A percentile compares a stretch with the other conserved stretches of the same genome.
These are phyloP conservation scores for Chalciporus pseudorubinellus DNA, from an alignment of 768 basidiomycete species.

Conservation along the genomic window DNA sequence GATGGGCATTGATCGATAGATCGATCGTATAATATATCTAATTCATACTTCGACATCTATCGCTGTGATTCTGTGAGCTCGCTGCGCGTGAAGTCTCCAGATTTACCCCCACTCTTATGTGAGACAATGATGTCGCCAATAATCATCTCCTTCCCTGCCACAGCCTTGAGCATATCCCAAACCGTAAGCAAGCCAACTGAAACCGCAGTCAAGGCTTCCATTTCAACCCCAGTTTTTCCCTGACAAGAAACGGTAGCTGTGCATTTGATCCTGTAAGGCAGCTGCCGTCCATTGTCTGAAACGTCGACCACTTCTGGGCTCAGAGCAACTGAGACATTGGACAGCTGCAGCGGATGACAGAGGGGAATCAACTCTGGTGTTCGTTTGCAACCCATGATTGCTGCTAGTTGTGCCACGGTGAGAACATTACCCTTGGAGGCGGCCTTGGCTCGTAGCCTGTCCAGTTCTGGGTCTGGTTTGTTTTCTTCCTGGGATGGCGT, in stretches of 20 bases:
- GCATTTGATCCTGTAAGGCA: slow-evolving; percentile 55
- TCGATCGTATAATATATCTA: not conserved
- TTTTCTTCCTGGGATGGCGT: slow-evolving; percentile 4
- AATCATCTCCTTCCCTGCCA: slow-evolving; percentile 84
- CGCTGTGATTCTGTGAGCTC: not conserved
- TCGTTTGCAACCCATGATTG: slow-evolving; percentile 83
- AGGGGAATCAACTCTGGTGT: slow-evolving; percentile 83
- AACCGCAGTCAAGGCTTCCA: slow-evolving; percentile 90
- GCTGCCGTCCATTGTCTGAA: not conserved
- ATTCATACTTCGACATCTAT: not conserved
- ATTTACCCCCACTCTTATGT: slow-evolving; percentile 70
- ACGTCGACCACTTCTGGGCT: slow-evolving; percentile 38
- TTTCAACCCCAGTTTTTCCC: slow-evolving; percentile 86
- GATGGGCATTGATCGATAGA: not conserved
- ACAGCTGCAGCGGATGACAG: slow-evolving; percentile 79
- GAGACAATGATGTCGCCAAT: slow-evolving; percentile 67
- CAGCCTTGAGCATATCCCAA: slow-evolving; percentile 93
- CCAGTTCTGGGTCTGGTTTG: slow-evolving; percentile 13
- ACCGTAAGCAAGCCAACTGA: slow-evolving; percentile 75
- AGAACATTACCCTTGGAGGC: slow-evolving; percentile 67
- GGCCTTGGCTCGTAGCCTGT: slow-evolving; percentile 48
- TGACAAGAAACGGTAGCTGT: slow-evolving; percentile 69
- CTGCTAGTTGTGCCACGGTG: slow-evolving; percentile 79
- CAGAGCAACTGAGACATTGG: slow-evolving; percentile 65
- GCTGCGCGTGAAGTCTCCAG: slow-evolving; percentile 57